A percentile compares a stretch with the other conserved stretches of the same genome.
phyloP scores from a whole-genome alignment of 306 rosid species.

The Malus domestica region DNA sequence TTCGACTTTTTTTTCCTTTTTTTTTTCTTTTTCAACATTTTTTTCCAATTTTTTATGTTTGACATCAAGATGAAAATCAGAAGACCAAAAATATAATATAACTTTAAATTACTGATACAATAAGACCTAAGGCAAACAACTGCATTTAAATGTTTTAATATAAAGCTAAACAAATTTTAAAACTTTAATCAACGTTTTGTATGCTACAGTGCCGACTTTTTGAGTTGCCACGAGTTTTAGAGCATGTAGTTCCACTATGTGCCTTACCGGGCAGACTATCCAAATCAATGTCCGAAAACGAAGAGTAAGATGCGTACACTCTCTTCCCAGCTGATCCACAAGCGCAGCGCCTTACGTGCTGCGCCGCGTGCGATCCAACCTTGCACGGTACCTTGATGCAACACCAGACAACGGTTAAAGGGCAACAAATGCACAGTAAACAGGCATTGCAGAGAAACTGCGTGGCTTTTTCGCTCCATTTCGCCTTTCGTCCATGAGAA shows the following conservation, averaged over 20 bases:
- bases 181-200: background rate
- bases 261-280: constrained; percentile 20
- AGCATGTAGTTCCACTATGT: background rate
- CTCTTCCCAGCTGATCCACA: constrained; percentile 22
- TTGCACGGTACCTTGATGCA: constrained; percentile 52
- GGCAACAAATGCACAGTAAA: constrained; percentile 45
- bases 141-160: background rate
- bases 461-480: constrained; percentile 16
- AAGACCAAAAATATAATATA: background rate
- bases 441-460: constrained; percentile 48
- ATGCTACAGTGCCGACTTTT: background rate
- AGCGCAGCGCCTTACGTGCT: constrained; percentile 26
- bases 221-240: background rate
- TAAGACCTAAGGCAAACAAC: no score
- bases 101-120: no score
- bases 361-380: constrained; percentile 27
- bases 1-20: background rate
- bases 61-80: background rate
- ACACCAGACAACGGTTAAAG: constrained; percentile 36
- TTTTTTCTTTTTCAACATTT: background rate
- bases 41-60: background rate
- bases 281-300: constrained; percentile 60
- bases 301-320: constrained; percentile 36
- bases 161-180: background rate
- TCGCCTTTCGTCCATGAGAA: constrained; percentile 14